Conservation (phyloP, 129 eudicot species). For the Helichrysum umbraculigerum region DNA sequence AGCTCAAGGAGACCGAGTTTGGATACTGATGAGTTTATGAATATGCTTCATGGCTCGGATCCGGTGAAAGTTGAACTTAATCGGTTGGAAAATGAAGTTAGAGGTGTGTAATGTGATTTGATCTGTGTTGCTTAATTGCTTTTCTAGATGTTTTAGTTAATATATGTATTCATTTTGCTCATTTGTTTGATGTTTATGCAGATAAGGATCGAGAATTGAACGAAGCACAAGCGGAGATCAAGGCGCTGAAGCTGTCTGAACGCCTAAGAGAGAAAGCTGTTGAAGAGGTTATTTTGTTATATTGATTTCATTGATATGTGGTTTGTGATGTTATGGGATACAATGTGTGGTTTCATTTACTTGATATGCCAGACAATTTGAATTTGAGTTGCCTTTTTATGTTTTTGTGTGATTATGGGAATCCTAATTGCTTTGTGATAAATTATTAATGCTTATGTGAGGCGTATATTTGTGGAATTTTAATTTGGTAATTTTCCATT, state of each 20-base stretch:
- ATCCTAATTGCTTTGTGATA: not conserved
- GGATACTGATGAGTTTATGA: constrained; percentile 87
- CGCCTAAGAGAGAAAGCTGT: constrained; percentile 84
- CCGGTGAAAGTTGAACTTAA: constrained; percentile 95
- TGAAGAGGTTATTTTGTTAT: constrained; percentile 64
- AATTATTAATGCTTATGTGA: not conserved
- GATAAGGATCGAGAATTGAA: constrained; percentile 84
- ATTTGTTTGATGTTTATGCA: constrained; percentile 35
- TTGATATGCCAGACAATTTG: not conserved
- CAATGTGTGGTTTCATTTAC: constrained; percentile 9
- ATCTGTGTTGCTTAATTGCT: constrained; percentile 28
- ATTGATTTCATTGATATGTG: not conserved
- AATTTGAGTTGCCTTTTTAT: not conserved
- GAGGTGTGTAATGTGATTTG: constrained; percentile 65
- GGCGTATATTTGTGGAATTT: not conserved
- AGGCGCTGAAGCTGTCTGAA: constrained; percentile 76
- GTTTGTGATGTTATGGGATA: constrained; percentile 2
- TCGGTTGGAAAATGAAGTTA: constrained; percentile 93
- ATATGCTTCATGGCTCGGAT: constrained; percentile 94
- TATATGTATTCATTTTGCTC: not conserved
- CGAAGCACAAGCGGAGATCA: constrained; percentile 89
- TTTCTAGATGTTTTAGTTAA: constrained; percentile 12
- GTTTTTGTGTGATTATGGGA: not conserved
- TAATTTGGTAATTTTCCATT: not conserved
- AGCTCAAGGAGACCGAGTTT: constrained; percentile 69